phyloP scores from a whole-genome alignment of 2,329 filamentous ascomycete genomes.

The Raffaelea ambrosiae region DNA sequence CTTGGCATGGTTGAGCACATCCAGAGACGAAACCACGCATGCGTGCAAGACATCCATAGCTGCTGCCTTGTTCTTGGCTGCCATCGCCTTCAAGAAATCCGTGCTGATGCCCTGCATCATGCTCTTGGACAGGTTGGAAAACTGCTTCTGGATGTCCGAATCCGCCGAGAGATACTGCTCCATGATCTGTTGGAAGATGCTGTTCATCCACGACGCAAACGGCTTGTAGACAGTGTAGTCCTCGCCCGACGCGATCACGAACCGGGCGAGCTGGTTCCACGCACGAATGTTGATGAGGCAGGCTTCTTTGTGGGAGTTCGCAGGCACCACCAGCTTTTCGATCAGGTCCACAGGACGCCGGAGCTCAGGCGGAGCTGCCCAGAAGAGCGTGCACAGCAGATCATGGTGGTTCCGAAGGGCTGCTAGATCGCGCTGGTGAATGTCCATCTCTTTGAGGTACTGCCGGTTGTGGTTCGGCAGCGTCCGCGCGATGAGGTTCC shows the following conservation, averaged over 20 bases:
- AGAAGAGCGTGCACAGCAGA: conserved; percentile 57
- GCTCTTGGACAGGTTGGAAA: conserved; percentile 39
- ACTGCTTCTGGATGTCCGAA: conserved; percentile 47
- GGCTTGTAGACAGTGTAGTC: conserved; percentile 33
- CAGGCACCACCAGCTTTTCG: conserved; percentile 50
- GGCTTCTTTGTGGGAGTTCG: conserved; percentile 56
- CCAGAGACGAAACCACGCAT: conserved; percentile 39
- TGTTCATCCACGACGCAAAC: conserved; percentile 48
- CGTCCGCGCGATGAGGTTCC: conserved; percentile 52
- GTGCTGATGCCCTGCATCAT: conserved; percentile 31
- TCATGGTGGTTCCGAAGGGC: conserved; percentile 62
- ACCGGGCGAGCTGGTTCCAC: conserved; percentile 55
- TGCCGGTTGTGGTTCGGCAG: conserved; percentile 59
- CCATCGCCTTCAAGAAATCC: conserved; percentile 38
- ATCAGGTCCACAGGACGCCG: conserved; percentile 46
- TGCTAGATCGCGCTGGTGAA: conserved; percentile 52
- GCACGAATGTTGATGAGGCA: conserved; percentile 55
- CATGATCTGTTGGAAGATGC: conserved; percentile 47
- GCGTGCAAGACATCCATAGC: conserved; percentile 44
- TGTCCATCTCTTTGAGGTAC: conserved; percentile 52
- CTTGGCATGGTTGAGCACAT: conserved; percentile 38
- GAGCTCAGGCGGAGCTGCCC: conserved; percentile 48
- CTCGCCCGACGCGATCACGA: conserved; percentile 40
- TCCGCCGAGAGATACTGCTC: conserved; percentile 49
- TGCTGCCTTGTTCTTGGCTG: conserved; percentile 42